Evolutionary conservation across 1,284 basidiomycete species (phyloP).

Genomic region (Trichosporon asahii): DNA sequence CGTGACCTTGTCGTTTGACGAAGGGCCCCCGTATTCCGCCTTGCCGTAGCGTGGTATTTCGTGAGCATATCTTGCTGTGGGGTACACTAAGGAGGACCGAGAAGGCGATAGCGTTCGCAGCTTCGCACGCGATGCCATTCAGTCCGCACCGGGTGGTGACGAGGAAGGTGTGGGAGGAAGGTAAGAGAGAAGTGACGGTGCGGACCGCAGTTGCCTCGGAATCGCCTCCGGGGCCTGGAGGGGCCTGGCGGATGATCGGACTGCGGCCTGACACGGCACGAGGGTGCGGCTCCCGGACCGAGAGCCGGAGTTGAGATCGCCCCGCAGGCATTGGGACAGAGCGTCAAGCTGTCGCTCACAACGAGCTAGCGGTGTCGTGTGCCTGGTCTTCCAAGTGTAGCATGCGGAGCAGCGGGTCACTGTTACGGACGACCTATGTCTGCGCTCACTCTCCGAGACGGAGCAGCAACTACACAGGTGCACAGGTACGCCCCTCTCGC

Average conservation of each 20-base stretch:
- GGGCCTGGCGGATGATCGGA: background rate
- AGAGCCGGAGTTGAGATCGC: background rate
- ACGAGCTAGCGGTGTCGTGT: background rate
- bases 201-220: background rate
- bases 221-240: background rate
- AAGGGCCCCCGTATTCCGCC: background rate
- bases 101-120: background rate
- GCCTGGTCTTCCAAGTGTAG: background rate
- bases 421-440: background rate
- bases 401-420: background rate
- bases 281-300: background rate
- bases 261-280: background rate
- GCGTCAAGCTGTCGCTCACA: background rate
- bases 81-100: no score
- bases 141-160: no score
- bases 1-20: background rate
- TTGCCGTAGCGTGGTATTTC: background rate
- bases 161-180: no score
- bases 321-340: no score
- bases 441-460: no score
- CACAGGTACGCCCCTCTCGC: background rate
- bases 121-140: no score
- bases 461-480: background rate
- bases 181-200: background rate
- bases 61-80: background rate